Evolutionary conservation across 2,329 filamentous ascomycete species (phyloP), one percentile per base, ranked within the genome.

Genomic region (Aspergillus uvarum): DNA sequence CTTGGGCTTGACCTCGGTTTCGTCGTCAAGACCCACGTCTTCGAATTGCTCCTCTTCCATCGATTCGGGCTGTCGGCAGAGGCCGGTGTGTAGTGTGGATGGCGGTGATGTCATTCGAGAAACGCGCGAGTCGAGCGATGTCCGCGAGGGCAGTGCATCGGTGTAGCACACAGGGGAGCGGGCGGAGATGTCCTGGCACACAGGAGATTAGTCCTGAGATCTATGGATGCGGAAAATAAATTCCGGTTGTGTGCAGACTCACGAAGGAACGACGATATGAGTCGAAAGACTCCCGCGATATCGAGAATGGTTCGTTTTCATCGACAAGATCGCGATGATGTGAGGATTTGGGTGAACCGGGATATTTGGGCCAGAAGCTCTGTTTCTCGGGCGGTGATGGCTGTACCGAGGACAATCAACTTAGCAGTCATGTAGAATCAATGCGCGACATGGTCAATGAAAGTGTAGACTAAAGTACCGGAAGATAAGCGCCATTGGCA

Each of bases 251-350:
- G 38, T 3, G 53, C 50, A 32, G 44, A 82, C 89, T 68, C 84
- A 96, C 94, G 80, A 98, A 98, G 65, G 93, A 97, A 70, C 95
- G 87, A 64, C 95, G 85, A 78, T 98, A 98, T 3, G 93, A 96
- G 75, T 98, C 95, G 72, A 98, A 98, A 2, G 93, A 97, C 79
- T 98, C 95, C 70, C 94, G 86, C 42, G 93, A 96, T 74, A 98
- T 98, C 64, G 90, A 92, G 74, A 98, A 98, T 14, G 90, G 92
- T 73, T 98, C 94, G 68, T 92, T 93, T 63, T 96, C 92, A 69
- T 88, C 87, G 61, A 91, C 81, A 68, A 89, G 85, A 72, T 84
- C 87, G 59, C 85, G 80, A 72, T 86, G 83, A 65, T 85, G 84
- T 31, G 81, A 82, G 44, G 83, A 81, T 61, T 79, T 79, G 22